Evolutionary conservation across 148 eudicot species (phyloP).

Genomic region (Mesembryanthemum crystallinum): DNA sequence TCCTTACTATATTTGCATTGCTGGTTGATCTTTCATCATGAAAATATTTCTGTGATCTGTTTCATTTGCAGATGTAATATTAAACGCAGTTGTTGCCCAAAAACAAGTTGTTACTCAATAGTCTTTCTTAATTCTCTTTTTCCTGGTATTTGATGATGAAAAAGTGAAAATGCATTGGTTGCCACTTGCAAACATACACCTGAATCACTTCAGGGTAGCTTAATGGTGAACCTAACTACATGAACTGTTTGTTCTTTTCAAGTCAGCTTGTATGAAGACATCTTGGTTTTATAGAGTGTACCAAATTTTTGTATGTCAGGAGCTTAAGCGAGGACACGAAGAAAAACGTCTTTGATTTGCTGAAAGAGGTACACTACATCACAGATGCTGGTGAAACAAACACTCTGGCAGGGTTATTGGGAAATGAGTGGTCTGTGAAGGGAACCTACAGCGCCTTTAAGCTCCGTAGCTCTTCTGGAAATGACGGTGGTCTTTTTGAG

Average conservation of each 20-base stretch:
- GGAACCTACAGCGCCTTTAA: slow-evolving; percentile 55
- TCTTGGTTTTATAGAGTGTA: not conserved
- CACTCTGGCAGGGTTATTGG: slow-evolving; percentile 57
- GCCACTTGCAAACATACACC: not conserved
- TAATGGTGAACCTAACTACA: no score
- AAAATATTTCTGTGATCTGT: not conserved
- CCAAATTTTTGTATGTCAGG: slow-evolving; percentile 34
- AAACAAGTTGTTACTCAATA: not conserved
- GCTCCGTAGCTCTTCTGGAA: slow-evolving; percentile 35
- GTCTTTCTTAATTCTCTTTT: not conserved
- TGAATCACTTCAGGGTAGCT: not conserved
- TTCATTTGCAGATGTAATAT: not conserved
- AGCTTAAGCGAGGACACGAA: slow-evolving; percentile 37
- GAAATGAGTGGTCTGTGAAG: slow-evolving; percentile 55
- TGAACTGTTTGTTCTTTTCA: not conserved
- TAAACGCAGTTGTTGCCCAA: not conserved
- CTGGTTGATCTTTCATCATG: not conserved
- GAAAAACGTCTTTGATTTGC: slow-evolving; percentile 26
- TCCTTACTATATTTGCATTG: not conserved
- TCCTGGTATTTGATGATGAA: not conserved
- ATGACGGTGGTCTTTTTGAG: slow-evolving; percentile 56
- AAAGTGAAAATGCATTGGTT: not conserved
- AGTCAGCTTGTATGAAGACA: not conserved
- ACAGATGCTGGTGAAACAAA: slow-evolving; percentile 51
- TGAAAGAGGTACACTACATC: slow-evolving; percentile 55